A percentile compares a stretch with the other conserved stretches of the same genome.
phyloP scores from a whole-genome alignment of 1,139 yeast species.

The Suhomyces yuchorum region DNA sequence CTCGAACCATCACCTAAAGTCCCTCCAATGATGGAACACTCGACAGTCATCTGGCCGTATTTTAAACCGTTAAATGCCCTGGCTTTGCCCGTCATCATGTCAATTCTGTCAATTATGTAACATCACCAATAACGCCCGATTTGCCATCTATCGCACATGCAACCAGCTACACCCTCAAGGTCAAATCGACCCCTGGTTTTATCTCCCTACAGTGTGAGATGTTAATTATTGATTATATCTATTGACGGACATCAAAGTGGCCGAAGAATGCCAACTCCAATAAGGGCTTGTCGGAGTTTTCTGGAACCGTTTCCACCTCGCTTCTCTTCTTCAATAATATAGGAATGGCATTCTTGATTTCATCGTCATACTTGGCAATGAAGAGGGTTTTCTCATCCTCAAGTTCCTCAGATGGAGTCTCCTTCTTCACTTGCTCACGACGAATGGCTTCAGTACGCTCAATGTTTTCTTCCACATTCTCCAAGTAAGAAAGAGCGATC shows the following conservation, averaged over 20 bases:
- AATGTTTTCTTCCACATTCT: constrained; percentile 1
- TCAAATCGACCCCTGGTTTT: too few species aligned
- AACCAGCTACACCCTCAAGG: too few species aligned
- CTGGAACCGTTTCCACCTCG: constrained; percentile 1
- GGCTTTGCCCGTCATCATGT: too few species aligned
- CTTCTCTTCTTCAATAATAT: background rate
- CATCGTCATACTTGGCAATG: background rate
- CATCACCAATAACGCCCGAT: too few species aligned
- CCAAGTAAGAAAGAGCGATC: constrained; percentile 2
- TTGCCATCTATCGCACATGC: too few species aligned
- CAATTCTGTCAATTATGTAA: too few species aligned
- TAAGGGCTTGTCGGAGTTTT: background rate
- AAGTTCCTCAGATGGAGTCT: constrained; percentile 2
- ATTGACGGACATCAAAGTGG: background rate
- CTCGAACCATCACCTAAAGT: too few species aligned
- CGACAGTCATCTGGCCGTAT: too few species aligned
- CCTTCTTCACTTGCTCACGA: constrained; percentile 4
- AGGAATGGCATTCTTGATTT: constrained; percentile 1
- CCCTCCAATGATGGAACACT: too few species aligned
- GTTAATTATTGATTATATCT: background rate
- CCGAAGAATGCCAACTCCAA: constrained; percentile 4
- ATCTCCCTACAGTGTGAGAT: background rate
- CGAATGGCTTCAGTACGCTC: constrained; percentile 3
- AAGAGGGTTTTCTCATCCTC: constrained; percentile 1
- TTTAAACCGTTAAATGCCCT: too few species aligned